A percentile compares a stretch with the other conserved stretches of the same genome.
These are phyloP conservation scores for Clitopilus hobsonii DNA, from an alignment of 768 basidiomycete genomes.

Conservation along the genomic window DNA sequence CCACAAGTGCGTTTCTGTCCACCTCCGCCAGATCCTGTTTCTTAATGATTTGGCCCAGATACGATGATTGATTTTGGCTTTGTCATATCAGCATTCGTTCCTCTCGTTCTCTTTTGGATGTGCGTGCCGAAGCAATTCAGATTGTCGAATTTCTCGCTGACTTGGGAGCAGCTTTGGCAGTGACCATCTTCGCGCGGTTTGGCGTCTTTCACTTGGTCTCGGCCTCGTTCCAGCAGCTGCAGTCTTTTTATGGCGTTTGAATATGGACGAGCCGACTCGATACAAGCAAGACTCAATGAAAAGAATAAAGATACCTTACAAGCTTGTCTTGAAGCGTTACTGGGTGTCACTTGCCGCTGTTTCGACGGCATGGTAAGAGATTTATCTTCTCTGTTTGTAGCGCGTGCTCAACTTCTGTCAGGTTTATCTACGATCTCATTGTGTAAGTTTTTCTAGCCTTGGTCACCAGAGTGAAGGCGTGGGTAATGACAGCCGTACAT, in stretches of 20 bases:
- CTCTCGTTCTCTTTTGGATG: slow-evolving; percentile 88
- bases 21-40: background rate
- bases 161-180: no score
- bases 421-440: slow-evolving; percentile 82
- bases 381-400: background rate
- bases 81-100: slow-evolving; percentile 75
- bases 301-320: slow-evolving; percentile 66
- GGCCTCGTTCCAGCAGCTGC: slow-evolving; percentile 76
- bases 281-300: slow-evolving; percentile 82
- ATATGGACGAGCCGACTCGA: slow-evolving; percentile 74
- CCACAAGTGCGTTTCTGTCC: slow-evolving; percentile 78
- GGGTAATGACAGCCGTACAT: slow-evolving; percentile 1
- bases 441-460: no score
- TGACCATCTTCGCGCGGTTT: slow-evolving; percentile 79
- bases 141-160: background rate
- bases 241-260: slow-evolving; percentile 84
- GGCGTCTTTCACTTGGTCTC: slow-evolving; percentile 83
- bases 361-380: slow-evolving; percentile 65
- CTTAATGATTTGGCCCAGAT: slow-evolving; percentile 34
- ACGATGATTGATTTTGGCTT: slow-evolving; percentile 85
- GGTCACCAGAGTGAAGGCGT: no score
- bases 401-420: slow-evolving; percentile 15
- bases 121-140: slow-evolving; percentile 36
- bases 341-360: slow-evolving; percentile 70
- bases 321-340: slow-evolving; percentile 75